Evolutionary conservation across 2,329 filamentous ascomycete genomes (phyloP), one percentile per base, ranked within the genome.

Genomic region (Scedosporium apiospermum): DNA sequence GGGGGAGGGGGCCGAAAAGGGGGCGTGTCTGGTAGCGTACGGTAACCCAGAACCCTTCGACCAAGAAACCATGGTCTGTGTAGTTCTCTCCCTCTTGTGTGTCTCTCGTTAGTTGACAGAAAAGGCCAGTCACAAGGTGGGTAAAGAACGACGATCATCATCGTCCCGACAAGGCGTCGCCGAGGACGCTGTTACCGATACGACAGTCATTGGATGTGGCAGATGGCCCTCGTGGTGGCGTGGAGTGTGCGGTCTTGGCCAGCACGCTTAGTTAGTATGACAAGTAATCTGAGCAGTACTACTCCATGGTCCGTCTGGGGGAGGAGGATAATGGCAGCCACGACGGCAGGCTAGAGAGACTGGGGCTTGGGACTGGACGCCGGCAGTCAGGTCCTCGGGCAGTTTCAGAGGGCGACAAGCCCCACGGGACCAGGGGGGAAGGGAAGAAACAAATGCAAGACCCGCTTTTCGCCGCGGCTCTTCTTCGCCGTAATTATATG

Each of bases 401-500:
- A 26, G 51, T 55, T 55, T 55, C 51, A 55, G 18, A 55, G 12
- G 18, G 51, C 23, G 12, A 27, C 18, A 23, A 55, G 12, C 51
- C 51, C 51, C 51, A 55, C 51, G 23, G 23, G 51, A 16, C 51
- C 23, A 30, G 51, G 44, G 49, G n/a, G 12, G 10, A 55, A 14
- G 14, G 18, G 14, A 23, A 55, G 23, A 55, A 55, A 55, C 18
- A 55, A 26, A 14, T 55, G 51, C 51, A 27, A 26, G 51, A 55
- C 51, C 51, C 51, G 51, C 51, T 55, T 55, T 55, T 55, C 51
- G 51, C 23, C 23, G 51, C 51, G 51, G 51, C 51, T 55, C 51
- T 55, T 55, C 51, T 55, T 55, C 51, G 51, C 51, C 51, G 51
- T 55, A 55, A 55, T 55, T 55, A 55, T 27, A 55, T 23, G 51